A percentile compares a stretch with the other conserved stretches of the same genome.
These are phyloP conservation scores for Albatrellus sp. DNA, from an alignment of 1,284 basidiomycete species.

Conservation along the genomic window DNA sequence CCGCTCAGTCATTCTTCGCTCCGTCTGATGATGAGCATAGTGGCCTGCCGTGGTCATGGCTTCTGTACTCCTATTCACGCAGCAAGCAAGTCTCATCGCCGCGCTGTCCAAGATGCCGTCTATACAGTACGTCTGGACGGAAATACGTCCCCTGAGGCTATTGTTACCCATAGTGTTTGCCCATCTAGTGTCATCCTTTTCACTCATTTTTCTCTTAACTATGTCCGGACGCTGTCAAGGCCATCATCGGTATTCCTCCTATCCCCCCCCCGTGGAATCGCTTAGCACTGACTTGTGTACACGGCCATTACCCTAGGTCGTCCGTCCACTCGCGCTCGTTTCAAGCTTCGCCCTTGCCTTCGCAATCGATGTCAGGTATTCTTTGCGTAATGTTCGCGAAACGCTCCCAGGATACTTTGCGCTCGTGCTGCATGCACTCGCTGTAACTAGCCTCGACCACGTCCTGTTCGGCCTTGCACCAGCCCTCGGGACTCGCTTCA, in stretches of 20 bases:
- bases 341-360: conserved; percentile 15
- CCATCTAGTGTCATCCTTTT: conserved; percentile 47
- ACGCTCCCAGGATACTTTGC: conserved; percentile 54
- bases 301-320: not conserved
- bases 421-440: conserved; percentile 41
- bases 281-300: not conserved
- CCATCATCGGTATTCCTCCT: conserved; percentile 31
- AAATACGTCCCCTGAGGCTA: not conserved
- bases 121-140: conserved; percentile 34
- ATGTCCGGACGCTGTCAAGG: conserved; percentile 40
- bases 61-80: conserved; percentile 54
- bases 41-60: conserved; percentile 58
- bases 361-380: conserved; percentile 41
- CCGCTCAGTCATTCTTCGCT: not conserved
- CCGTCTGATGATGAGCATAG: conserved; percentile 21
- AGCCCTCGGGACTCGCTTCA: conserved; percentile 36
- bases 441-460: conserved; percentile 49
- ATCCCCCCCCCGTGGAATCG: conserved; percentile 28
- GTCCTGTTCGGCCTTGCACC: conserved; percentile 44
- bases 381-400: conserved; percentile 28
- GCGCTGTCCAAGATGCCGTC: conserved; percentile 55
- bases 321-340: conserved; percentile 4
- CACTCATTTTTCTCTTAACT: conserved; percentile 51
- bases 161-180: not conserved
- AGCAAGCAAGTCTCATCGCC: conserved; percentile 46